Evolutionary conservation across 345 rosid genomes (phyloP).

Genomic region (Pelargonium nanum): DNA sequence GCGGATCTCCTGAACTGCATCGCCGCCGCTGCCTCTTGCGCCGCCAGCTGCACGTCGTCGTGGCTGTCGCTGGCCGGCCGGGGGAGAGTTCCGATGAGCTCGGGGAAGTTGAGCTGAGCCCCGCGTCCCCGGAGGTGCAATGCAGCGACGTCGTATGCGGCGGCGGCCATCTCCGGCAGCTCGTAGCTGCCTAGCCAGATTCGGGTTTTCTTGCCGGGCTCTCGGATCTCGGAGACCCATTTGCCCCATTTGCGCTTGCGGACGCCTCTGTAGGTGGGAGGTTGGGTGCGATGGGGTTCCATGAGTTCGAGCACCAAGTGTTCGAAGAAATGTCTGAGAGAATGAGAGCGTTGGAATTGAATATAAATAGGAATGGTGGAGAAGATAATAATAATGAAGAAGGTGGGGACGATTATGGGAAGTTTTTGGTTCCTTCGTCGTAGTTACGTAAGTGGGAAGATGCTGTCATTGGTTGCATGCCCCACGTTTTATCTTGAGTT

Average conservation of each 20-base stretch:
- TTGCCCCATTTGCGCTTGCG: conserved; percentile 90
- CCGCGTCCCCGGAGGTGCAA: conserved; percentile 51
- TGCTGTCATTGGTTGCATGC: neutral
- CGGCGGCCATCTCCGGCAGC: conserved; percentile 84
- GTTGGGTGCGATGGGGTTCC: conserved; percentile 1
- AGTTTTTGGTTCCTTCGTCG: neutral
- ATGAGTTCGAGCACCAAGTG: neutral
- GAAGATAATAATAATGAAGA: too few species aligned
- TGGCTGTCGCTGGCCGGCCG: conserved; percentile 42
- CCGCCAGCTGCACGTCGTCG: conserved; percentile 62
- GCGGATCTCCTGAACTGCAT: conserved; percentile 18
- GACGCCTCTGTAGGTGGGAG: conserved; percentile 46
- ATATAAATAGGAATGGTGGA: neutral
- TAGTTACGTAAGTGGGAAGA: neutral
- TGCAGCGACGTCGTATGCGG: conserved; percentile 82
- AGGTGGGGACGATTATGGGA: too few species aligned
- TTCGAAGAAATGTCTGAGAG: neutral
- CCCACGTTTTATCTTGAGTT: neutral
- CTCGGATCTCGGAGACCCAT: conserved; percentile 93
- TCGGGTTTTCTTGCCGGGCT: conserved; percentile 70
- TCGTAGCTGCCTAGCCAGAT: conserved; percentile 91
- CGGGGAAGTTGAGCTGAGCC: conserved; percentile 65
- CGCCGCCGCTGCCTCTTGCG: conserved; percentile 50
- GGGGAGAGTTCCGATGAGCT: conserved; percentile 30
- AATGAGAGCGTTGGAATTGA: neutral